Evolutionary conservation across 768 basidiomycete species (phyloP), one percentile per base, ranked within the genome.

Genomic region (Hygrocybe coccinea): DNA sequence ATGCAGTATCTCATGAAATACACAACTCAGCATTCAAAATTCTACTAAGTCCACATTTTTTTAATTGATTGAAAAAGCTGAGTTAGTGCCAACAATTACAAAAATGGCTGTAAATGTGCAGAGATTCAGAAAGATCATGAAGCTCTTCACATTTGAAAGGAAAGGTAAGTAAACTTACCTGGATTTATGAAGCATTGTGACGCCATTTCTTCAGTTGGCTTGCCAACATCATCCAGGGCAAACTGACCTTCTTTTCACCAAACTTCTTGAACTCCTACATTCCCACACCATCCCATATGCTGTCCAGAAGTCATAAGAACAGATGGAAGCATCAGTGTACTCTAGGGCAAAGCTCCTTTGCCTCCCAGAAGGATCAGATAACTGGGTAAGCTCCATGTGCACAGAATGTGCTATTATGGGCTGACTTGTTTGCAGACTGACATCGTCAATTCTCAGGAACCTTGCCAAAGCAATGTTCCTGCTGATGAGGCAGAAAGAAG

Each of bases 251-350:
- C 50, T 71, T 0, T 74, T 71, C 55, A 52, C 59, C 0, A 56
- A 51, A 3, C 63, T 65, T 4, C 58, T 74, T 2, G 46, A 37
- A 9, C 50, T 66, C 3, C 24, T 71, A 11, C 54, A 67, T 5
- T 17, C 64, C 17, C 50, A 67, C 59, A 62, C 50, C 15, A 69
- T 70, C 1, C 69, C 70, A 0, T 72, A 60, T 52, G 70, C 69
- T 1, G 54, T 74, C 0, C 62, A 71, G 36, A 62, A 15, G 8
- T 60, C 54, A 38, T 71, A 55, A 41, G 50, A 61, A 29, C 63
- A 75, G 50, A 73, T 75, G 70, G 56, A 66, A 50, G 17, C 60
- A 12, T 62, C 66, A 34, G 29, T 69, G n/a, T 73, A 54, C 49
- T 75, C 72, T 56, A 21, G 48, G 0, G 63, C 66, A 9, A 52